These are phyloP conservation scores for Marasmius sp. DNA, from an alignment of 1,284 basidiomycete species.

Conservation along the genomic window DNA sequence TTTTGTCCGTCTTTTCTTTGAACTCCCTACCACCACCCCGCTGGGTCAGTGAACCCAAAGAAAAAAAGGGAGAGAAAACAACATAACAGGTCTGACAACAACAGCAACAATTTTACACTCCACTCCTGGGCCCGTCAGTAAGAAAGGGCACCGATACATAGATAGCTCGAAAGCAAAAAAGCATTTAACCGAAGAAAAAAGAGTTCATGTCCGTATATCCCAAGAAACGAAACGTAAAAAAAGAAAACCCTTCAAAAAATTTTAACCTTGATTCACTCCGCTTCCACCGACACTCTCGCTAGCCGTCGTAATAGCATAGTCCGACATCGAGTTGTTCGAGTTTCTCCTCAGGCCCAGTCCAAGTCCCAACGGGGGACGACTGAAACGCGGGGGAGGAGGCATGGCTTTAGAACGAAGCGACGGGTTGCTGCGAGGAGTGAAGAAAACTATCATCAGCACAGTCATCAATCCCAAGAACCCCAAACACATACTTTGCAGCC, in stretches of 20 bases:
- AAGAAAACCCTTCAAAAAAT: too few relatives aligned
- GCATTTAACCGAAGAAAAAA: too few relatives aligned
- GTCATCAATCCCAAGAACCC: neutral
- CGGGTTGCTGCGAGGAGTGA: slow-evolving; percentile 22
- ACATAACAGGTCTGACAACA: too few relatives aligned
- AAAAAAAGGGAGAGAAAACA: too few relatives aligned
- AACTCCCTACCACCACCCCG: too few relatives aligned
- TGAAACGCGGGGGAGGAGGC: slow-evolving; percentile 22
- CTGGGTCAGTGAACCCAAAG: too few relatives aligned
- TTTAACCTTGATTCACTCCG: neutral
- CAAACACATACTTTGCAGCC: slow-evolving; percentile 45
- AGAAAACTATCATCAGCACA: neutral
- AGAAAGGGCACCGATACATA: too few relatives aligned
- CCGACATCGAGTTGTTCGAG: neutral
- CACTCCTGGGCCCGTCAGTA: too few relatives aligned
- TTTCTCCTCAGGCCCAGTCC: neutral
- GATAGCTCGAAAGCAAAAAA: too few relatives aligned
- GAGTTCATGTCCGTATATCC: too few relatives aligned
- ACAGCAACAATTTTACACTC: too few relatives aligned
- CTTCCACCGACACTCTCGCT: neutral
- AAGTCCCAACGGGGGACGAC: neutral
- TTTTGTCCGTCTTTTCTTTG: too few relatives aligned
- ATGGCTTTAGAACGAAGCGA: slow-evolving; percentile 21
- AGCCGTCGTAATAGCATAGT: neutral
- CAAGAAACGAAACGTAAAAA: neutral